phyloP scores from a whole-genome alignment of 202 grass and related monocot genomes.

The Schoenoplectus tabernaemontani region DNA sequence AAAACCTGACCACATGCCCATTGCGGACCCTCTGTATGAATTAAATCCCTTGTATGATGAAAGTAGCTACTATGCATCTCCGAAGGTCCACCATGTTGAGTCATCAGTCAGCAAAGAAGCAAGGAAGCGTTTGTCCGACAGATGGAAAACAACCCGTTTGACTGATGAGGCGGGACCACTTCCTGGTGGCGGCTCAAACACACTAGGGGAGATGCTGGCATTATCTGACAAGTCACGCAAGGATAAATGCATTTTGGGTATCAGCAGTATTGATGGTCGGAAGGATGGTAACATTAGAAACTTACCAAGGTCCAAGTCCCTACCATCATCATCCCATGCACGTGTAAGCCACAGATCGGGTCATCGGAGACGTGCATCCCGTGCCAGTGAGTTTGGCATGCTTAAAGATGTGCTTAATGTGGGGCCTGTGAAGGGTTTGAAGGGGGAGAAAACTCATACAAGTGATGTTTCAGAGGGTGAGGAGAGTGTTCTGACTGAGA shows the following conservation, averaged over 20 bases:
- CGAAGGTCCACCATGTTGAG: conserved; percentile 44
- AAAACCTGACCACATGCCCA: conserved; percentile 24
- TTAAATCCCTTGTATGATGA: conserved; percentile 36
- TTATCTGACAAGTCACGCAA: conserved; percentile 29
- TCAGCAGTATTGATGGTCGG: conserved; percentile 57
- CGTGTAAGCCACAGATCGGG: conserved; percentile 37
- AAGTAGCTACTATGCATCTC: conserved; percentile 33
- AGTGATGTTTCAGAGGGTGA: conserved; percentile 26
- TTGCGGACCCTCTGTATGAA: conserved; percentile 21
- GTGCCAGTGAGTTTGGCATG: conserved; percentile 58
- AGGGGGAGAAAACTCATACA: conserved; percentile 14
- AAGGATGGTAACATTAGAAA: conserved; percentile 38
- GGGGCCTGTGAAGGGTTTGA: conserved; percentile 37
- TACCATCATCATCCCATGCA: conserved; percentile 42
- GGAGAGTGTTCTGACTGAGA: conserved; percentile 45
- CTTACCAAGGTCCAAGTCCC: conserved; percentile 61
- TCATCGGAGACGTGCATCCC: conserved; percentile 42
- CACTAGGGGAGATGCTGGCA: conserved; percentile 74
- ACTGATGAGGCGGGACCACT: conserved; percentile 32
- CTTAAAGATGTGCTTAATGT: conserved; percentile 80
- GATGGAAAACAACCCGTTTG: conserved; percentile 54
- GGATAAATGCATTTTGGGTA: conserved; percentile 33
- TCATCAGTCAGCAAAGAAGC: conserved; percentile 77
- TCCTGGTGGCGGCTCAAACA: conserved; percentile 22
- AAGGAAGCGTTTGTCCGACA: conserved; percentile 79